Base-by-base conservation (phyloP, 371 early-diverging fungal species). In the Mortierella polycephala region DNA sequence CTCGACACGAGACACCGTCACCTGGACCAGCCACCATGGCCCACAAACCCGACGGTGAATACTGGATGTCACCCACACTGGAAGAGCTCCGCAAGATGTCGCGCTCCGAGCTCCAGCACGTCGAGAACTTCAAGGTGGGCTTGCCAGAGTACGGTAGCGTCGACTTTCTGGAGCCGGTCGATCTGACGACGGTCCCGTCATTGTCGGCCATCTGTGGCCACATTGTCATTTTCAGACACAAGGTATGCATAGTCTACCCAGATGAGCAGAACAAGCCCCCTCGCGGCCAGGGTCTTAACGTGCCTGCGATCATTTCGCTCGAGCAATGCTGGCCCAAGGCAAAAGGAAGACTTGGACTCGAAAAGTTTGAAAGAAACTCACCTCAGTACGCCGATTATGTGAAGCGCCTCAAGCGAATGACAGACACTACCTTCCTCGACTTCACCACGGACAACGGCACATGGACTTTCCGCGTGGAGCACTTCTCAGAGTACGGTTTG, bases 391-490 rank as follows among this genome's bases (percentile, higher is more conserved):
- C 89, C 56, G 82, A 85, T 60, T 95, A 95, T 69, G 70, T 92
- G 60, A 85, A 87, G 50, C 89, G 88, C 30, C 84, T 98, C 51
- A 86, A 88, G 63, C 80, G 75, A 5, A 87, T 92, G 10, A 77
- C 86, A 7, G 91, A 91, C 44, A 95, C 95, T 5, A 83, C 88
- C 54, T 96, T 96, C 82, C 73, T 95, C 21, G 90, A 88, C 54
- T 98, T 91, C 82, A 86, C 90, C 44, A 72, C 84, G 12, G 73
- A 81, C 2, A 88, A 88, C n/a, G 97, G 98, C 23, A 85, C 83
- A 0, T 98, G 99, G 99, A 87, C 83, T 14, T 98, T 98, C 81
- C 83, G 85, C 20, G 97, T 96, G 10, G 87, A 94, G 60, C 94
- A 94, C 72, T 98, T 98, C 81, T 93, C 91, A 79, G 75, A 84